phyloP scores from a whole-genome alignment of 345 rosid genomes.

The Arabidopsis arenosa region DNA sequence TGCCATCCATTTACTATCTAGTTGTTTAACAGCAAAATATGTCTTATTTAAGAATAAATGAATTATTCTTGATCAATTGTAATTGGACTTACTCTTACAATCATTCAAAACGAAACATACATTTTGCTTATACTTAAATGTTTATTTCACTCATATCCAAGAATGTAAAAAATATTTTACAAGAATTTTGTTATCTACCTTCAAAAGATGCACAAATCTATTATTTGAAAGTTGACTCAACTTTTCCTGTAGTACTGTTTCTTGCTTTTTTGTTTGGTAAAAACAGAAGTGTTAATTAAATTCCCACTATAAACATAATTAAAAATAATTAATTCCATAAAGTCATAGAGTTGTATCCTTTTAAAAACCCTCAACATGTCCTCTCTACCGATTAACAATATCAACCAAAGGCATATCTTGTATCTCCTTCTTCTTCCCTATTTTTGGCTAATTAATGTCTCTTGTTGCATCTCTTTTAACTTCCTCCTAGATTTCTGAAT shows the following conservation, averaged over 20 bases:
- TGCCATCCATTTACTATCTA: conserved; percentile 26
- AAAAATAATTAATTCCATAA: neutral
- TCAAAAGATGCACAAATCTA: conserved; percentile 24
- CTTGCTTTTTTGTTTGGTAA: conserved; percentile 11
- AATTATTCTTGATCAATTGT: neutral
- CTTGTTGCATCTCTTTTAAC: conserved; percentile 22
- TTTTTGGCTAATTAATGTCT: neutral
- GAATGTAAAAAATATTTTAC: neutral
- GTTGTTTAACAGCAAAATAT: neutral
- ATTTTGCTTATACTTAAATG: no score
- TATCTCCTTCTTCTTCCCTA: conserved; percentile 17
- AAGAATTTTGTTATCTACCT: neutral
- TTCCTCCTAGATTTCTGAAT: conserved; percentile 16
- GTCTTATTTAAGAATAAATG: neutral
- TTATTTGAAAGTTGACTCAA: conserved; percentile 13
- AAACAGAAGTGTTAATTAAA: neutral
- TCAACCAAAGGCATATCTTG: conserved; percentile 24
- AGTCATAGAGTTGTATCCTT: conserved; percentile 18
- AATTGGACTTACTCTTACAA: neutral
- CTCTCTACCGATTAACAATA: conserved; percentile 26
- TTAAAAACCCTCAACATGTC: neutral
- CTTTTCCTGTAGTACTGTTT: neutral
- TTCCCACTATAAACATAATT: neutral
- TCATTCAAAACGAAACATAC: neutral
- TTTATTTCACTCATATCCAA: neutral